Base-by-base conservation (phyloP, 1,284 basidiomycete species). In the Cutaneotrichosporon daszewskae region DNA sequence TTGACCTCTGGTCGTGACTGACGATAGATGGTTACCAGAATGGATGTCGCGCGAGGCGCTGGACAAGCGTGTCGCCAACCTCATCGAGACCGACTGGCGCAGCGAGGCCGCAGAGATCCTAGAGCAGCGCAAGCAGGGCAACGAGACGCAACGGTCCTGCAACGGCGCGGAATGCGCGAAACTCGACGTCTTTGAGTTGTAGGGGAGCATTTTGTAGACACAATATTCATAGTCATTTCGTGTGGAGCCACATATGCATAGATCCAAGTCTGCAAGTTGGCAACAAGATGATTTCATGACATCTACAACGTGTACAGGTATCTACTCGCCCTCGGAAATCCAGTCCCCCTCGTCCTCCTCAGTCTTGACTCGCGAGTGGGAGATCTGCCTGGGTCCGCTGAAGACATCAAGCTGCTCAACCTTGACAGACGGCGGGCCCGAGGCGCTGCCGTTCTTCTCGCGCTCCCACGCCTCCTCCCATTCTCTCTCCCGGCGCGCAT, bases 81-180 rank as follows among this genome's bases (percentile, higher is more conserved):
- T 45, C 36, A 41, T 57, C 16, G 53, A 55, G 28, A 31, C 26
- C 14, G 54, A 55, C 33, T 55, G 54, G 54, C 40, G 43, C 32
- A 16, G 35, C 13, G 40, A 45, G 36, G 48, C 48, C 10, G 18
- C 31, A 3, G 19, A 22, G 16, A 50, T 50, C 25, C 48, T 45
- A 13, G 48, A 38, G 32, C n/a, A 29, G 18, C 25, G 48, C 13
- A 10, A 20, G 14, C 23, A 27, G 2, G 47, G 47, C 20, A 32
- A 28, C n/a, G n/a, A n/a, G n/a, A n/a, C n/a, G n/a, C n/a, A n/a
- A n/a, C n/a, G n/a, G n/a, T n/a, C n/a, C n/a, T n/a, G n/a, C n/a
- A n/a, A n/a, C n/a, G n/a, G n/a, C n/a, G n/a, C n/a, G n/a, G n/a
- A n/a, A n/a, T n/a, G n/a, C n/a, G n/a, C n/a, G n/a, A n/a, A n/a